Base-by-base conservation (phyloP, 202 grass and related monocot genomes). In the Digitaria exilis region DNA sequence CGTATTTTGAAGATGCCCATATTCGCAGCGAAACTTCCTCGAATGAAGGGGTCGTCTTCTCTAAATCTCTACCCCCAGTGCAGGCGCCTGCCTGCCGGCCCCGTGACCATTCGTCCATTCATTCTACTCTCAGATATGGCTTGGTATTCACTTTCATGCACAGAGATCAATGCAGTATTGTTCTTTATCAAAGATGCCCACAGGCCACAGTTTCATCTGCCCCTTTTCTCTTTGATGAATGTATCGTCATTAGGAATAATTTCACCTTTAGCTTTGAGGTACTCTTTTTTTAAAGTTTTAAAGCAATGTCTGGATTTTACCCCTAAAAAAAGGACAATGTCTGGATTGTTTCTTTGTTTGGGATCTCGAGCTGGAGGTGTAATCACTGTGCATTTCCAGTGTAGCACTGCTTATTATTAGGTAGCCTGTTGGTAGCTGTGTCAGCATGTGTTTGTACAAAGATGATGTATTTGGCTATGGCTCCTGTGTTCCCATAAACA, bases 21-120 rank as follows among this genome's bases (percentile, higher is more conserved):
- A 72, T 43, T 58, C 46, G 22, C 13, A 42, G 69, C 35, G 62
- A 89, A 89, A 81, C 54, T 85, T 75, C 75, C 58, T 78, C 24
- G 0, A 73, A 49, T n/a, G 26, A 1, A 2, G 22, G 69, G 10
- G 25, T 57, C 43, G 34, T 56, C 56, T 26, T 76, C 22, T 44
- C 21, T 34, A 3, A n/a, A n/a, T n/a, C n/a, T n/a, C n/a, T n/a
- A n/a, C 14, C 21, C 7, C 31, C 30, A 35, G 42, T 29, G 62
- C 44, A n/a, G 14, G 24, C 13, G 19, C 39, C 65, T 67, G 63
- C 32, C 35, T 67, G 35, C n/a, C n/a, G n/a, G 4, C 52, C 61
- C 9, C 22, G 50, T 65, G 30, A 63, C 3, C 60, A 12, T 31
- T 51, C 50, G 4, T 37, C 59, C 15, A n/a, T n/a, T n/a, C n/a